Percentiles rank a stretch among this genome's conserved stretches.
phyloP scores from a whole-genome alignment of 352 stramenopile genomes.

The Pythium brassicae region DNA sequence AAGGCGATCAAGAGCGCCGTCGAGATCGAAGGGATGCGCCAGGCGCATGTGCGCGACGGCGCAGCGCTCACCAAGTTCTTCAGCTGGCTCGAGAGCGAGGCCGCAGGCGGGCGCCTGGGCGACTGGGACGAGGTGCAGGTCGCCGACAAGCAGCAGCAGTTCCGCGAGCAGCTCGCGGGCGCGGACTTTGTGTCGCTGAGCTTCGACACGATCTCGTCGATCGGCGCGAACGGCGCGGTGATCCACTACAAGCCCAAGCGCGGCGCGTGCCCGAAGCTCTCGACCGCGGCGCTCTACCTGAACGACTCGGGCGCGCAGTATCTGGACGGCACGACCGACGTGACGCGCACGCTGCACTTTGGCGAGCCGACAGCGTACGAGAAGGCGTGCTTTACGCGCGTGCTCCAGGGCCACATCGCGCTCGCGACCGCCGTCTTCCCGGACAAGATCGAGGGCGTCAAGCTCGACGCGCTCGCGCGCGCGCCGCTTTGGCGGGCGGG shows the following conservation, averaged over 20 bases:
- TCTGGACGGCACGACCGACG: constrained; percentile 97
- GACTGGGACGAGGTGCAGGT: constrained; percentile 82
- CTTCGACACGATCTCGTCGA: constrained; percentile 98
- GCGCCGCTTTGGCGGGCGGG: constrained; percentile 92
- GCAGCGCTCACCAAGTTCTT: constrained; percentile 95
- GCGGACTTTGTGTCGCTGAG: constrained; percentile 90
- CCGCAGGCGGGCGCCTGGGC: constrained; percentile 45
- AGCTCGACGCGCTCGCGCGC: constrained; percentile 96
- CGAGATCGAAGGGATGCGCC: constrained; percentile 95
- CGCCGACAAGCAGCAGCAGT: constrained; percentile 88
- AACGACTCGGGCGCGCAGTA: constrained; percentile 99
- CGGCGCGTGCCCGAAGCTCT: constrained; percentile 83
- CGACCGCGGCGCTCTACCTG: constrained; percentile 93
- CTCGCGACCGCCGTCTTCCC: constrained; percentile 86
- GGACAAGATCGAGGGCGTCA: constrained; percentile 92
- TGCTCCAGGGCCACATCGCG: constrained; percentile 97
- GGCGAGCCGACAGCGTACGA: constrained; percentile 90
- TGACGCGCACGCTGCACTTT: constrained; percentile 98
- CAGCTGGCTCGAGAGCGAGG: constrained; percentile 86
- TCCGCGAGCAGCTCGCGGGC: constrained; percentile 80
- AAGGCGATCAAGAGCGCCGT: constrained; percentile 93
- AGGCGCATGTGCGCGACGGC: constrained; percentile 94
- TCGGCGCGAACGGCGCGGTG: constrained; percentile 95
- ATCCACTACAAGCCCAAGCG: constrained; percentile 92
- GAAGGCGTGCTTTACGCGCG: constrained; percentile 94